Base-by-base conservation (phyloP, 176 grass and related monocot genomes). In the Triticum timopheevii region DNA sequence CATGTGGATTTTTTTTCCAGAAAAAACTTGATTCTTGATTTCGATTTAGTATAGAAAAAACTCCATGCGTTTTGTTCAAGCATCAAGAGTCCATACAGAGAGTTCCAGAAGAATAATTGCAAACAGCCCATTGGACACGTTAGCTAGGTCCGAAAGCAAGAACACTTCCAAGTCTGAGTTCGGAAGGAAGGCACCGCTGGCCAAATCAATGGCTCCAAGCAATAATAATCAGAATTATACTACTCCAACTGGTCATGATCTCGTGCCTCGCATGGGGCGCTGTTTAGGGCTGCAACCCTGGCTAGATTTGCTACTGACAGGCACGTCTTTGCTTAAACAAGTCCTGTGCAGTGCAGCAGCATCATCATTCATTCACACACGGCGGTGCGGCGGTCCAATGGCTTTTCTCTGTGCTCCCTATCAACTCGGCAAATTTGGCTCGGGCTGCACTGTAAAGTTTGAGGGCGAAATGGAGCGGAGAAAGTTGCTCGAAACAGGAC, bases 201-300 rank as follows among this genome's bases (percentile, higher is more conserved):
- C 84, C 65, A 65, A 83, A 62, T 80, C 64, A 34, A 47, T 64
- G 73, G 40, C 79, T 83, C 64, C 80, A 44, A 58, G 35, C 22
- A 71, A 38, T 16, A 9, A 49, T 40, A 9, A 49, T 40, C 42
- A 34, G 56, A 30, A 15, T 12, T 78, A 58, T 3, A 58, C 54
- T 8, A 70, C 17, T 79, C 23, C 65, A 87, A 42, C 19, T 13
- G 17, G 44, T 54, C 54, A 44, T 79, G 20, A 76, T 78, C 84
- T 45, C 88, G 88, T 83, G 84, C 56, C 56, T 79, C 27, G 54
- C 80, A 65, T 78, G 84, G 84, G 70, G 13, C 65, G 64, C 24
- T 86, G 58, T 19, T 83, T 25, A 40, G 34, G 34, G 40, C 81
- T 20, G 30, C 4, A 52, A 35, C 50, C 15, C 52, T 50, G 77